Base-by-base conservation (phyloP, 208 protist species). In the Trypanosoma melophagium region DNA sequence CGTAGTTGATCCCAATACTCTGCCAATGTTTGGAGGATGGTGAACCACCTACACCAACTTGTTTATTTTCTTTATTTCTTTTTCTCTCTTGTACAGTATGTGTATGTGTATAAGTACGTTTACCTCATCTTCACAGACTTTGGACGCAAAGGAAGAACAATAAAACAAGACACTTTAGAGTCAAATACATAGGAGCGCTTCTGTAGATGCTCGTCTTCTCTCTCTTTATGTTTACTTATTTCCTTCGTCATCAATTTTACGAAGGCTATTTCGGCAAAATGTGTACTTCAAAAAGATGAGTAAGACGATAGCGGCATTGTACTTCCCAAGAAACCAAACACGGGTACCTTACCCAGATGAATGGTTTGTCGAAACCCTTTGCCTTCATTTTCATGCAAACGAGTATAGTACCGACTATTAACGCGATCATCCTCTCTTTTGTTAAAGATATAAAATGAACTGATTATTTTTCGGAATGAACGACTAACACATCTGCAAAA, bases 381-480 rank as follows among this genome's bases (percentile, higher is more conserved):
- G 19, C 42, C 42, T 38, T 50, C 44, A 31, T n/a, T 55, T 22
- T 35, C 31, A 8, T 66, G 44, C 25, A 72, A 65, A 12, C 57
- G 56, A 17, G 57, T 44, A 31, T 45, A 54, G 24, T 66, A 72
- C 42, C 58, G 59, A 58, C 67, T 51, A 51, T 10, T 40, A 9
- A 66, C 1, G 45, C 60, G n/a, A 47, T 72, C 42, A 44, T 65
- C 67, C 52, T 72, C 59, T 52, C 67, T 50, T 40, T 64, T 66
- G 14, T 38, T n/a, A 66, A 72, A 65, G 7, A 63, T 44, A 55
- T 66, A 65, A 60, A 72, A 72, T 7, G 57, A 60, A 24, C 41
- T 38, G 41, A 72, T 22, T n/a, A 35, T 22, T 41, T 60, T 64
- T 45, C 57, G 67, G 47, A 72, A 66, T 55, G 5, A 41, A 60